A percentile compares a stretch with the other conserved stretches of the same genome.
phyloP scores from a whole-genome alignment of 2,329 filamentous ascomycete genomes.

The Pyrenochaeta sp. region DNA sequence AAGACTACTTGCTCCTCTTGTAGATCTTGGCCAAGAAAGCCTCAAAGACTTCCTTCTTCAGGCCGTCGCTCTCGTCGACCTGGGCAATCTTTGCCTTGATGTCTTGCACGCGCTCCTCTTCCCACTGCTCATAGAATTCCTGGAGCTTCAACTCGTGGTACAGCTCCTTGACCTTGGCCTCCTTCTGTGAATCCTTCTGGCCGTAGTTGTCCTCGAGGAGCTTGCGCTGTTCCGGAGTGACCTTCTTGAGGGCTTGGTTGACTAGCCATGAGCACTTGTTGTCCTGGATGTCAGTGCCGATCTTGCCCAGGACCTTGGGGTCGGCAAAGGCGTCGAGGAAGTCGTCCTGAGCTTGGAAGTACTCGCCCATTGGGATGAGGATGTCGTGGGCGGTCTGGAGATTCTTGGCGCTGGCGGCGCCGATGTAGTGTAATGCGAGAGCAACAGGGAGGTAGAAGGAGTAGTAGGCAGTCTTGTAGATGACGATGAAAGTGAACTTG shows the following conservation, averaged over 20 bases:
- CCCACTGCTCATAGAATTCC: conserved; percentile 84
- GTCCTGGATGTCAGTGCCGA: conserved; percentile 97
- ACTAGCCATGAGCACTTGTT: conserved; percentile 99
- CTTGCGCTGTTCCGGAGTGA: conserved; percentile 83
- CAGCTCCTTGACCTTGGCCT: conserved; percentile 86
- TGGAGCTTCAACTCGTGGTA: conserved; percentile 87
- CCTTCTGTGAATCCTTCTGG: conserved; percentile 82
- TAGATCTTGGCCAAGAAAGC: conserved; percentile 96
- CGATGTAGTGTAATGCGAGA: conserved; percentile 83
- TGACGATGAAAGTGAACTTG: conserved; percentile 98
- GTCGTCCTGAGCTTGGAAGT: conserved; percentile 99
- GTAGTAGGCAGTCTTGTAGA: conserved; percentile 99
- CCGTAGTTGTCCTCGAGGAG: conserved; percentile 93
- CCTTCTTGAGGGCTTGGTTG: conserved; percentile 87
- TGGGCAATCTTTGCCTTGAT: conserved; percentile 76
- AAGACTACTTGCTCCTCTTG: conserved; percentile 97
- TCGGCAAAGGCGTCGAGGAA: conserved; percentile 98
- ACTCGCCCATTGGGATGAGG: conserved; percentile 95
- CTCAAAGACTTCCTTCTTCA: conserved; percentile 91
- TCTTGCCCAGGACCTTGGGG: conserved; percentile 93
- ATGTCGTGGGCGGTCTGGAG: conserved; percentile 89
- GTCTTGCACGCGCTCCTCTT: conserved; percentile 84
- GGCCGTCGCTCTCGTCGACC: conserved; percentile 83
- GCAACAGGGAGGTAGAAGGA: conserved; percentile 98
- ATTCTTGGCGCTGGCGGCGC: conserved; percentile 85